Conservation (phyloP, 75 land plant genomes). For the Cupressus sempervirens region DNA sequence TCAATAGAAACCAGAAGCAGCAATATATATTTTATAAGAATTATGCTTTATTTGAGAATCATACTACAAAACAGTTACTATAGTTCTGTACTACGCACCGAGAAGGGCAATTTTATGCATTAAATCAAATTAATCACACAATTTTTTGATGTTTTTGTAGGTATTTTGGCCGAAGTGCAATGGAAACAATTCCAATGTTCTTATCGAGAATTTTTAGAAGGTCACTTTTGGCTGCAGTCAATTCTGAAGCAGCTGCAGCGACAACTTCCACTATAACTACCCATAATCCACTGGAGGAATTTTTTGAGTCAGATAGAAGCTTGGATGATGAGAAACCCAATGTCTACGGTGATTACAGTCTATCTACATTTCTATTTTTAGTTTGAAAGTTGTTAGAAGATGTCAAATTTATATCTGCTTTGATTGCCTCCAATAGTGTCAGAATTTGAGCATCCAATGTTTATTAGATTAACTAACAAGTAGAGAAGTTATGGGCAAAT, state of each 20-base stretch:
- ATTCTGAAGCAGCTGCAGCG: slow-evolving; percentile 17
- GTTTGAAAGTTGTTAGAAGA: background rate
- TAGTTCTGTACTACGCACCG: background rate
- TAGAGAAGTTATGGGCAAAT: background rate
- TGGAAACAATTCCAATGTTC: slow-evolving; percentile 12
- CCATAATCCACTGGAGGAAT: slow-evolving; percentile 66
- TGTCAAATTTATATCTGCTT: background rate
- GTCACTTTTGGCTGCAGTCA: slow-evolving; percentile 27
- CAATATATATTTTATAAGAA: background rate
- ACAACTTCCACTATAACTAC: slow-evolving; percentile 16
- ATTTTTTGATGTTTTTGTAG: background rate
- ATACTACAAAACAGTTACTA: background rate
- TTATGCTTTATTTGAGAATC: background rate
- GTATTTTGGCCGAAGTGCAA: background rate
- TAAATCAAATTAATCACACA: background rate
- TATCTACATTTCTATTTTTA: background rate
- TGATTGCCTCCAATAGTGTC: background rate
- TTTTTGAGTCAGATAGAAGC: slow-evolving; percentile 72
- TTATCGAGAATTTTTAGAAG: slow-evolving; percentile 51
- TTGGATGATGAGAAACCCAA: slow-evolving; percentile 51
- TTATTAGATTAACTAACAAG: background rate
- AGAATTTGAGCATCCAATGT: background rate
- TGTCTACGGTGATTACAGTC: slow-evolving; percentile 52
- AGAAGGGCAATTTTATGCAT: background rate
- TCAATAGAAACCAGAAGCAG: background rate